Evolutionary conservation across 2,329 filamentous ascomycete genomes (phyloP).

Genomic region (Leptographium procerum): DNA sequence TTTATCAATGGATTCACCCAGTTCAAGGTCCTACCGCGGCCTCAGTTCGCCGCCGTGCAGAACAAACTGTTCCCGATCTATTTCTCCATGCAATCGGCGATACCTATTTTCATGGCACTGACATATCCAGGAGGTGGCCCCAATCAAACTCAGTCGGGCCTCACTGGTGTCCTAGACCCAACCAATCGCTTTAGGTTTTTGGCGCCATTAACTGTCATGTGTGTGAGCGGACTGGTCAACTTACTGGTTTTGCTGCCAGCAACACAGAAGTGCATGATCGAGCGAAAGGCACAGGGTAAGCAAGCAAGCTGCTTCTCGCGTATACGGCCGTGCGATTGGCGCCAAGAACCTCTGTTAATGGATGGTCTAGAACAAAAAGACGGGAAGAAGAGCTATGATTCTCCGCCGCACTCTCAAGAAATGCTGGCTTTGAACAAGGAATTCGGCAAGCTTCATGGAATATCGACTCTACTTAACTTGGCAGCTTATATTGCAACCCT

Average conservation of each 20-base stretch:
- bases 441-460: conserved; percentile 70
- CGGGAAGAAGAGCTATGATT: conserved; percentile 76
- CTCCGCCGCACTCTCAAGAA: conserved; percentile 67
- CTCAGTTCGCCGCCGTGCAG: conserved; percentile 74
- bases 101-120: conserved; percentile 62
- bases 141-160: conserved; percentile 23
- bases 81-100: conserved; percentile 69
- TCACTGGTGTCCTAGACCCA: conserved; percentile 46
- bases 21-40: conserved; percentile 64
- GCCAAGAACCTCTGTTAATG: background rate
- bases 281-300: conserved; percentile 69
- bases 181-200: conserved; percentile 54
- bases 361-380: conserved; percentile 59
- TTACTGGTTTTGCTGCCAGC: conserved; percentile 59
- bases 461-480: conserved; percentile 72
- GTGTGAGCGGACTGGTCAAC: conserved; percentile 62
- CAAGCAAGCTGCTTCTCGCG: conserved; percentile 5
- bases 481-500: conserved; percentile 56
- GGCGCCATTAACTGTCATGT: conserved; percentile 56
- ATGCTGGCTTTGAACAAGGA: conserved; percentile 71
- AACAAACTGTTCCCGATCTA: conserved; percentile 76
- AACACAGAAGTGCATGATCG: conserved; percentile 62
- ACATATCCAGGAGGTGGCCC: conserved; percentile 60
- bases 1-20: conserved; percentile 67
- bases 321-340: background rate